These are phyloP conservation scores for Aleurites moluccanus DNA, from an alignment of 441 rosid genomes.

Conservation along the genomic window DNA sequence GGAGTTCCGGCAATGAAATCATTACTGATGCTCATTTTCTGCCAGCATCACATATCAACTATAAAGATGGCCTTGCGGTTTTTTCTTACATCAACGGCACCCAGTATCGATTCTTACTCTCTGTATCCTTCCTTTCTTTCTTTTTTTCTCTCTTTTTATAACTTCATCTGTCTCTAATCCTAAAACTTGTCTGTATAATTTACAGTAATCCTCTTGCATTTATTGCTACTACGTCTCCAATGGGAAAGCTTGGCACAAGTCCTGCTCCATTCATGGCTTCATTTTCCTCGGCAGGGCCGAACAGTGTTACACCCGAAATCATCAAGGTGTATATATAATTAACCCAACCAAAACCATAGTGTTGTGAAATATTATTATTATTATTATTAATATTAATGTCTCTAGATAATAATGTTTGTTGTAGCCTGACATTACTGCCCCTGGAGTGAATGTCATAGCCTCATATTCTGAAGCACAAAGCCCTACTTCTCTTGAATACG, in stretches of 20 bases:
- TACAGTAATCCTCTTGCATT: slow-evolving; percentile 45
- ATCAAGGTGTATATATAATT: slow-evolving; percentile 38
- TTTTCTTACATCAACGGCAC: slow-evolving; percentile 38
- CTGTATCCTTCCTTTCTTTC: too few relatives aligned
- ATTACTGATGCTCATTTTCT: slow-evolving; percentile 49
- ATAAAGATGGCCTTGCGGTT: slow-evolving; percentile 37
- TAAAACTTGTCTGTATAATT: not conserved
- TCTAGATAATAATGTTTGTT: not conserved
- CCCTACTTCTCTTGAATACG: slow-evolving; percentile 25
- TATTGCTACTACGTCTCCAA: slow-evolving; percentile 30
- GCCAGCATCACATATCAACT: slow-evolving; percentile 51
- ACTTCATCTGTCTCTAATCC: not conserved
- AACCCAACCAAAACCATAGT: not conserved
- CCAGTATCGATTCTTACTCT: slow-evolving; percentile 23
- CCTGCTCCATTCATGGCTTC: slow-evolving; percentile 60
- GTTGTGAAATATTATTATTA: too few relatives aligned
- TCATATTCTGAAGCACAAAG: slow-evolving; percentile 33
- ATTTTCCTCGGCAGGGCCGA: slow-evolving; percentile 65
- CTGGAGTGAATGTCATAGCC: slow-evolving; percentile 57
- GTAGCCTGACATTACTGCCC: slow-evolving; percentile 70
- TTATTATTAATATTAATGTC: not conserved
- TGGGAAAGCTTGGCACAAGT: not conserved
- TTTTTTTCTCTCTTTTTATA: not conserved
- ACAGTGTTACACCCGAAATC: slow-evolving; percentile 44
- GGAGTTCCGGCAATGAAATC: slow-evolving; percentile 33